Conservation (phyloP, 345 rosid genomes). For the Lepidium aucheri region DNA sequence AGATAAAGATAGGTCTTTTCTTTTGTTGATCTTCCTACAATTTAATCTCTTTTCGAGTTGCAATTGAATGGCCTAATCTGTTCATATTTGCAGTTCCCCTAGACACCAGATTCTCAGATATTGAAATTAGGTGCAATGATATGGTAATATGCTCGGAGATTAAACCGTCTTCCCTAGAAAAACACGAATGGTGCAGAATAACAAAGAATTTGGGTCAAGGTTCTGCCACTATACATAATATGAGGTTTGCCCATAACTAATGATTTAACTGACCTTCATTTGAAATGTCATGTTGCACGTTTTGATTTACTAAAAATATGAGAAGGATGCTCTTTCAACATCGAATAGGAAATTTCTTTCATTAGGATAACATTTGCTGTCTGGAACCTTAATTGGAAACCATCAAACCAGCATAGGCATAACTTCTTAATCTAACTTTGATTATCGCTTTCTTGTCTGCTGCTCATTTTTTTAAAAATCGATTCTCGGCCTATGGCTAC, state of each 20-base stretch:
- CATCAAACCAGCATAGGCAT: neutral
- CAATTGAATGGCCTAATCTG: neutral
- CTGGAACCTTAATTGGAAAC: neutral
- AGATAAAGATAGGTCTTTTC: neutral
- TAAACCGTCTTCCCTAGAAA: conserved; percentile 36
- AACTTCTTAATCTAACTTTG: neutral
- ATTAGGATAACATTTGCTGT: neutral
- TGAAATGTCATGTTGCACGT: neutral
- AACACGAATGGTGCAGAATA: conserved; percentile 78
- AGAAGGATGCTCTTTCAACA: neutral
- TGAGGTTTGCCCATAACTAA: conserved; percentile 32
- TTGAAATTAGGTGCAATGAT: conserved; percentile 58
- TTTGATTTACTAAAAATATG: neutral
- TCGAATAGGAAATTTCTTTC: neutral
- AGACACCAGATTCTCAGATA: conserved; percentile 48
- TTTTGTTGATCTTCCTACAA: neutral
- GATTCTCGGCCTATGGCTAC: neutral
- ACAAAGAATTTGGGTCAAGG: conserved; percentile 43
- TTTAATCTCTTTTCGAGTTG: neutral
- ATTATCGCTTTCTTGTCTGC: neutral
- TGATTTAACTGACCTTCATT: neutral
- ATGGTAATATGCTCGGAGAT: conserved; percentile 49
- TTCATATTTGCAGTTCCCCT: conserved; percentile 50
- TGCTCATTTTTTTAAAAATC: neutral
- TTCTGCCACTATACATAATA: conserved; percentile 60